Evolutionary conservation across 805 yeast species (phyloP), one percentile per base, ranked within the genome.

Genomic region (Yarrowia keelungensis): DNA sequence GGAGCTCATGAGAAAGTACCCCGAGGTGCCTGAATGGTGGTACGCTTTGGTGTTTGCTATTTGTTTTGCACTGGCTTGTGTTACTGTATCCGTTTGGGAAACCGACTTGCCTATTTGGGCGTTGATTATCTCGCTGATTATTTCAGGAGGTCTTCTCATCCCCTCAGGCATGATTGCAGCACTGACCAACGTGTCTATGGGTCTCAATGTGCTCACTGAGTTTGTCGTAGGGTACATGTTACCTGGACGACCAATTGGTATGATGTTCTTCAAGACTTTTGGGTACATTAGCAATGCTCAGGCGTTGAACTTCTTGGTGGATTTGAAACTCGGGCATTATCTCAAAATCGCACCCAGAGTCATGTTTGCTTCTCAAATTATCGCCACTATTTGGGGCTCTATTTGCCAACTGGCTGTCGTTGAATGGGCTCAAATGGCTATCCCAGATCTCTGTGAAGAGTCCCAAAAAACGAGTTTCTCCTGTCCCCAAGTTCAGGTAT

Each of bases 1-100:
- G 77, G 80, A 87, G 70, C 81, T 87, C 70, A 87, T 88, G 89
- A 75, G 77, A 42, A 74, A 77, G 35, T 88, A 89, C 75, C 81
- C 80, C 8, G 90, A 87, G 71, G 89, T 86, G 38, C 91, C 91
- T 2, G 84, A 83, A 53, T 85, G 87, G 87, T 86, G 90, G 88
- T 88, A 83, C 73, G 65, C 19, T 1, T 14, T 59, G 5, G 50
- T 59, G 7, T 8, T 59, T 35, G 73, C 78, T 4, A 70, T 76
- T 3, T 78, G 85, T 15, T 79, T 87, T 58, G 76, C 79, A 0
- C 77, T 87, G 68, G 81, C 82, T 74, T 82, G 75, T 35, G 81
- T 79, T 11, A 74, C 80, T 39, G 75, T 83, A 43, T 74, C 79
- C 51, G 77, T 76, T 1, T 82, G 83, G 80, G 78, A 76, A 35